Base-by-base conservation (phyloP, 2,329 filamentous ascomycete genomes). In the Pseudomassariella vexata region DNA sequence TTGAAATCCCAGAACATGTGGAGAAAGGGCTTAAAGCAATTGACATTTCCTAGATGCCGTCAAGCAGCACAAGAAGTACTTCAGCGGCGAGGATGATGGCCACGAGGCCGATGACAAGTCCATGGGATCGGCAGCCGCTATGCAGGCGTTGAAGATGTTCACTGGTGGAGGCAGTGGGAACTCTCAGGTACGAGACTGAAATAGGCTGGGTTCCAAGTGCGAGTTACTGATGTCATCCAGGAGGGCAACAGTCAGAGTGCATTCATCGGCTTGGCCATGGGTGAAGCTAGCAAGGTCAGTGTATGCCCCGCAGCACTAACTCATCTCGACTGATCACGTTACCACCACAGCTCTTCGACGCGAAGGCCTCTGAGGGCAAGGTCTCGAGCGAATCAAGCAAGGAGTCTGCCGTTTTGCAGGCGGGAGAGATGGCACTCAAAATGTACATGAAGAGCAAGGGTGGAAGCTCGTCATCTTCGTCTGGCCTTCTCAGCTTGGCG, bases 181-280 rank as follows among this genome's bases (percentile, higher is more conserved):
- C 42, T 42, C 62, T 41, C 46, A 62, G 19, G 49, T 53, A 49
- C 15, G 47, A 14, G n/a, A 14, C 14, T 19, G 3, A 27, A 10
- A 18, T 24, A 9, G 20, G 9, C 14, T 19, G 20, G 10, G 9
- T 24, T 28, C 15, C 15, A 32, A 34, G 4, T 25, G 28, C 34
- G 21, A n/a, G n/a, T n/a, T n/a, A 37, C 12, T 8, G 18, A 26
- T n/a, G 12, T 19, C n/a, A n/a, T n/a, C 1, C 26, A 53, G 38
- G 56, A 60, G 7, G 62, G 60, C 28, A 65, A 70, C 50, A 76
- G 77, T 45, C 81, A 94, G 69, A 86, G 82, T 55, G 75, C 82
- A 40, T 86, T 95, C 51, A 74, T 95, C 41, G 85, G 82, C 5
- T 67, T 94, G 55, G 89, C 89, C 25, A 89, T 95, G 85, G 78